These are phyloP conservation scores for Rhodotorula sp. DNA, from an alignment of 1,284 basidiomycete genomes.

Conservation along the genomic window DNA sequence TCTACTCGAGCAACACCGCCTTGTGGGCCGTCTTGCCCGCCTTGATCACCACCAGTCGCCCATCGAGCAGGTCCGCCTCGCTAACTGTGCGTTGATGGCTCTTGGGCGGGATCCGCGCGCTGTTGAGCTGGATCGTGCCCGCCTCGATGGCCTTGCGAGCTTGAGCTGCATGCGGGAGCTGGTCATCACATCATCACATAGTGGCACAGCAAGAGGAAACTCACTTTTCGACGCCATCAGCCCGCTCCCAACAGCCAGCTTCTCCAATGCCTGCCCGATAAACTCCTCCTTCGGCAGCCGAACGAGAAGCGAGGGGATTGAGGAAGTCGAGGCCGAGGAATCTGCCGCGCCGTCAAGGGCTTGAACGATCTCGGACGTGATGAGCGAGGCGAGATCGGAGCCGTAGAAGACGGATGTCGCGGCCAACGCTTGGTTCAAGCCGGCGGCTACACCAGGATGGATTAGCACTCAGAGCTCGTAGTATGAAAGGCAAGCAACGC, in stretches of 20 bases:
- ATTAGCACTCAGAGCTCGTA: background rate
- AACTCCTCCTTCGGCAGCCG: constrained; percentile 61
- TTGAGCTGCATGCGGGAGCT: constrained; percentile 55
- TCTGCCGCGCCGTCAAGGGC: constrained; percentile 63
- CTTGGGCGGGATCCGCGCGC: constrained; percentile 49
- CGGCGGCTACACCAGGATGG: constrained; percentile 47
- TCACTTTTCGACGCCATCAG: constrained; percentile 36
- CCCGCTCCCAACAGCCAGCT: constrained; percentile 22
- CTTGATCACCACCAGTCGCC: constrained; percentile 64
- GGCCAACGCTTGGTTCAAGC: constrained; percentile 58
- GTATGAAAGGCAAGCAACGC: constrained; percentile 41
- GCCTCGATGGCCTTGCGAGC: constrained; percentile 56
- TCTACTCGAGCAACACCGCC: constrained; percentile 35
- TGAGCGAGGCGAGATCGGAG: constrained; percentile 55
- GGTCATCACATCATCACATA: background rate
- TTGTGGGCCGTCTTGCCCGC: constrained; percentile 70
- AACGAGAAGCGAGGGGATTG: constrained; percentile 57
- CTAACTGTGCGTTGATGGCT: constrained; percentile 49
- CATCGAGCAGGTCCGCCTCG: constrained; percentile 62
- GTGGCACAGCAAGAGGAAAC: background rate
- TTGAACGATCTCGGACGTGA: constrained; percentile 54
- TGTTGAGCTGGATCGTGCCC: constrained; percentile 61
- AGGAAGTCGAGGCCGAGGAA: constrained; percentile 54
- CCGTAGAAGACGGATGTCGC: constrained; percentile 65
- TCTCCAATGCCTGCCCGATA: constrained; percentile 43